A percentile compares a stretch with the other conserved stretches of the same genome.
Evolutionary conservation across 495 filamentous ascomycete species (phyloP).

Genomic region (Terfezia claveryi): DNA sequence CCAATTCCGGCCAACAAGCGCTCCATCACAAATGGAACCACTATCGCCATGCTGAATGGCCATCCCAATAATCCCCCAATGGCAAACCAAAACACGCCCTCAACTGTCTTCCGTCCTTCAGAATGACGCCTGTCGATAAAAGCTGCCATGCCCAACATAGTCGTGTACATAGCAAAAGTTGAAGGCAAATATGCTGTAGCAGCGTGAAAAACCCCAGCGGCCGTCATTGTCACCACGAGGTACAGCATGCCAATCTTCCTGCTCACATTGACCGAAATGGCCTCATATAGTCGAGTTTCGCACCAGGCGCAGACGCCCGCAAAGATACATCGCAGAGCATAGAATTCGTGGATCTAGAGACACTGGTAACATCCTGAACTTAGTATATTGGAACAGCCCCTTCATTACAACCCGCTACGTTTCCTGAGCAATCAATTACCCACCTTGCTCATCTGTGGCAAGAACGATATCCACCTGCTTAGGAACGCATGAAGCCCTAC

Average conservation of each 20-base stretch:
- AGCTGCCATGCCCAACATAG: constrained; percentile 62
- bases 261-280: constrained; percentile 50
- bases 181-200: constrained; percentile 73
- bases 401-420: background rate
- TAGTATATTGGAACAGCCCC: background rate
- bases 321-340: constrained; percentile 53
- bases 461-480: constrained; percentile 38
- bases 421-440: background rate
- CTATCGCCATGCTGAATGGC: constrained; percentile 75
- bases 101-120: constrained; percentile 47
- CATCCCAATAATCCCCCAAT: constrained; percentile 78
- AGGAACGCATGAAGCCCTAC: constrained; percentile 59
- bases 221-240: constrained; percentile 48
- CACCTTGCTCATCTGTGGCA: constrained; percentile 36
- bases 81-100: constrained; percentile 81
- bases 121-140: constrained; percentile 56
- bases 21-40: constrained; percentile 61
- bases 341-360: constrained; percentile 53
- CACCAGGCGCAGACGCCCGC: constrained; percentile 55
- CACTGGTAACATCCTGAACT: constrained; percentile 3
- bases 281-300: constrained; percentile 58
- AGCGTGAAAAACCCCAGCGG: constrained; percentile 83
- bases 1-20: constrained; percentile 42
- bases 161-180: constrained; percentile 90
- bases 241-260: constrained; percentile 66